Base-by-base conservation (phyloP, 2,329 filamentous ascomycete species). In the Ambrosiella xylebori region DNA sequence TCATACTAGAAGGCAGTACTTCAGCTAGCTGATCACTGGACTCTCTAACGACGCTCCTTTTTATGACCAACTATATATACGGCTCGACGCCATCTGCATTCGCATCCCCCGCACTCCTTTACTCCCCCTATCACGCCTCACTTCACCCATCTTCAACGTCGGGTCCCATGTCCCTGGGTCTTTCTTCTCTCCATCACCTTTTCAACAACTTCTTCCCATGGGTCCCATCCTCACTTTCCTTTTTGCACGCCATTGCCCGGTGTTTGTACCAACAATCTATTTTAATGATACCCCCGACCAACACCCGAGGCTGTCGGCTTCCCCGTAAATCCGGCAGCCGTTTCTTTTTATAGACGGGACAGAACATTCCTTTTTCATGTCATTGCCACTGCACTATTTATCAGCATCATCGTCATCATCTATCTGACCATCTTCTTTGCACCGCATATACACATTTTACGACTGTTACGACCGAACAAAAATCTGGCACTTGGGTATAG, bases 401-500 rank as follows among this genome's bases (percentile, higher is more conserved):
- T 13, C n/a, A 54, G 19, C 51, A 54, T 54, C 50, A 55, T 52
- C 40, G 39, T 56, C 57, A 49, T 39, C 38, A 49, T 51, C 49
- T 19, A 19, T 19, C 19, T 19, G 19, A 15, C 36, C 15, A 40
- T 13, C 15, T 27, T 37, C 17, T 55, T 51, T 59, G 52, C 51
- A 55, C 52, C 40, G 19, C 54, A 56, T 59, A 59, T 59, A 56
- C 56, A 59, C 44, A 36, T 58, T 39, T 58, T 59, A 59, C 57
- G 57, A 59, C 57, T 38, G 58, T 60, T 56, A 60, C 41, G 58
- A 60, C 58, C 58, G 58, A 60, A 55, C 58, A 60, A 60, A 59
- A 60, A 60, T 60, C 58, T 60, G 50, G 58, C 50, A 57, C 50
- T 41, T 60, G 54, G 54, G 47, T 56, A 55, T 54, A 59, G 57